Percentiles rank a stretch among this genome's conserved stretches.
phyloP scores from a whole-genome alignment of 768 basidiomycete species.

The Austroboletus festivus region DNA sequence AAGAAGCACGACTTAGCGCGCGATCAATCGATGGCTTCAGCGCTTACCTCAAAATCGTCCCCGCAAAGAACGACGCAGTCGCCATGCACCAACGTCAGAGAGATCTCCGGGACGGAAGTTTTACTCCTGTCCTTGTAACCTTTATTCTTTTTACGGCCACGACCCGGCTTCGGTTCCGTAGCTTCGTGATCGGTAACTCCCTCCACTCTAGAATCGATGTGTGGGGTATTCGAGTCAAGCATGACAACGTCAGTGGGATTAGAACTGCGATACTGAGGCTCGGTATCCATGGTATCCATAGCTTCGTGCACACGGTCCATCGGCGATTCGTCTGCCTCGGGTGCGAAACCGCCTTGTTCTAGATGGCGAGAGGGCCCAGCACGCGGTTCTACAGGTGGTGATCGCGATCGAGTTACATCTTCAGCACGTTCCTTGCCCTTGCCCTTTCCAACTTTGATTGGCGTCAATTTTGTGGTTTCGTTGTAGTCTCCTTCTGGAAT shows the following conservation, averaged over 20 bases:
- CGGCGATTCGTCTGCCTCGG: background rate
- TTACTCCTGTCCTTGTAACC: conserved; percentile 16
- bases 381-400: background rate
- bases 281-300: conserved; percentile 9
- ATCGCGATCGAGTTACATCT: conserved; percentile 6
- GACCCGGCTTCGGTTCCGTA: background rate
- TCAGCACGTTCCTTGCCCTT: conserved; percentile 12
- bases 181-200: conserved; percentile 1
- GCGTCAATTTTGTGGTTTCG: background rate
- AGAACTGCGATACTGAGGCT: background rate
- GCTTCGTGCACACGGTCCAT: conserved; percentile 1
- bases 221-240: background rate
- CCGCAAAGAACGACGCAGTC: conserved; percentile 37
- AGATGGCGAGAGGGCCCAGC: background rate
- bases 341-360: background rate
- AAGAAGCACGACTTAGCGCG: conserved; percentile 2
- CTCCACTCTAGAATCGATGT: background rate
- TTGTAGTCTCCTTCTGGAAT: too few species aligned
- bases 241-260: background rate
- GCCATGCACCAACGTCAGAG: conserved; percentile 38
- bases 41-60: conserved; percentile 41
- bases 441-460: background rate
- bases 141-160: conserved; percentile 17
- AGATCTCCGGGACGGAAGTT: conserved; percentile 16
- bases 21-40: background rate